Evolutionary conservation across 768 basidiomycete species (phyloP), one percentile per base, ranked within the genome.

Genomic region (Lactifluus subvellereus): DNA sequence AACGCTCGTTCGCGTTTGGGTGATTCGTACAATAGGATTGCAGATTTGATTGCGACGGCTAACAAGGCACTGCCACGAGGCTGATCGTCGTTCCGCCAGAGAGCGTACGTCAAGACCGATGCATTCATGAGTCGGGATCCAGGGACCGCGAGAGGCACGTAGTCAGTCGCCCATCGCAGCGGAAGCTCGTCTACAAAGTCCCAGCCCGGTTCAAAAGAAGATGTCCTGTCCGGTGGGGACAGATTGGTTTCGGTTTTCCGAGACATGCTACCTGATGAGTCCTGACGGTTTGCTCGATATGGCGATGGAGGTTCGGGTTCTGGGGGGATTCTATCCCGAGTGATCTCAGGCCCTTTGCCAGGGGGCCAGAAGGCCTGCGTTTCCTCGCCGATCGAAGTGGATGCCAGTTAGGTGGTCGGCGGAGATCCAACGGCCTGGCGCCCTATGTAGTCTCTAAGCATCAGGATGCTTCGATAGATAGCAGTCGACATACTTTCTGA

Each of bases 111-210:
- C 27, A 83, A 68, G 14, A 90, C 84, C 3, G 83, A 81, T 1
- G 78, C 68, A 60, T 79, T 82, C 32, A 78, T 74, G 49, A 92
- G 74, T 50, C 89, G 79, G 30, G 89, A 88, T 3, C 87, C 83
- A 30, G 80, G 73, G 2, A 81, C 74, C 5, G 89, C 89, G n/a
- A 94, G 80, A 0, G 89, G 85, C 2, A 90, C 88, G 70, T 82
- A 93, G 72, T 94, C 91, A 0, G 87, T 87, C n/a, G 90, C 89
- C 91, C 91, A 94, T 37, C 88, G 82, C 50, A 92, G 69, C 2
- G 89, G 88, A 9, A 88, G 74, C 53, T 83, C 82, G 52, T 91
- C 89, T 0, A 91, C 78, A 6, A 91, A 69, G 71, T 92, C 90
- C 90, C 89, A 74, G 27, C 57, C 32, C 35, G 61, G 49, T 13